Percentiles rank a stretch among this genome's conserved stretches.
Evolutionary conservation across 2,329 filamentous ascomycete genomes (phyloP).

Genomic region (Fusarium brevicatenulatum): DNA sequence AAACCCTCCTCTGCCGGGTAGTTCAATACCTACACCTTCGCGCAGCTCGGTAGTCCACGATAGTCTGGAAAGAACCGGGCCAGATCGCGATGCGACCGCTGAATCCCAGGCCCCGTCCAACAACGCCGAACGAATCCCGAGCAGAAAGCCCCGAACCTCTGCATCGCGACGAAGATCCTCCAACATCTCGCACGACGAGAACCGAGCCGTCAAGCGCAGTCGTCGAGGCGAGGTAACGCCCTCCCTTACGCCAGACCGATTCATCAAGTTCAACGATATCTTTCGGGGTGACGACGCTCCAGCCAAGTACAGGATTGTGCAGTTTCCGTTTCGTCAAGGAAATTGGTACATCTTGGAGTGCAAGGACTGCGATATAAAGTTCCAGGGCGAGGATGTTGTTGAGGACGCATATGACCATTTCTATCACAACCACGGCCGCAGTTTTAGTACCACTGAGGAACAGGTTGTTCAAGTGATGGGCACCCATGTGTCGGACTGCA

Average conservation of each 20-base stretch:
- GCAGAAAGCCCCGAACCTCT: neutral
- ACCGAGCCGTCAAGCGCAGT: neutral
- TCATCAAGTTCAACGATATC: neutral
- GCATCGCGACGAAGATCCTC: neutral
- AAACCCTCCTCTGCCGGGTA: neutral
- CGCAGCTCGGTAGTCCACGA: neutral
- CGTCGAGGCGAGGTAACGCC: neutral
- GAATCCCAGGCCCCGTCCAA: no score
- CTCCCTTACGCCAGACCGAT: neutral
- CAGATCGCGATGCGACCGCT: neutral
- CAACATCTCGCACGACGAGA: neutral
- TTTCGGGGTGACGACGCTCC: neutral
- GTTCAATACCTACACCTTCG: neutral
- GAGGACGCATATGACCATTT: neutral
- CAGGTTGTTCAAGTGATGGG: neutral
- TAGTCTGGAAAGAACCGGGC: neutral
- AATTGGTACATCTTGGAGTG: constrained; percentile 1
- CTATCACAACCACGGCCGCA: neutral
- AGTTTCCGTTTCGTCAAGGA: neutral
- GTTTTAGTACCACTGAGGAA: neutral
- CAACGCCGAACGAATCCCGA: neutral
- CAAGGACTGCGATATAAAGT: neutral
- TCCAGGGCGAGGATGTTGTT: neutral
- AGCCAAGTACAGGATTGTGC: neutral
- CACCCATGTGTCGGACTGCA: neutral